phyloP scores from a whole-genome alignment of 305 asterid species.

The Solanum chacoense region DNA sequence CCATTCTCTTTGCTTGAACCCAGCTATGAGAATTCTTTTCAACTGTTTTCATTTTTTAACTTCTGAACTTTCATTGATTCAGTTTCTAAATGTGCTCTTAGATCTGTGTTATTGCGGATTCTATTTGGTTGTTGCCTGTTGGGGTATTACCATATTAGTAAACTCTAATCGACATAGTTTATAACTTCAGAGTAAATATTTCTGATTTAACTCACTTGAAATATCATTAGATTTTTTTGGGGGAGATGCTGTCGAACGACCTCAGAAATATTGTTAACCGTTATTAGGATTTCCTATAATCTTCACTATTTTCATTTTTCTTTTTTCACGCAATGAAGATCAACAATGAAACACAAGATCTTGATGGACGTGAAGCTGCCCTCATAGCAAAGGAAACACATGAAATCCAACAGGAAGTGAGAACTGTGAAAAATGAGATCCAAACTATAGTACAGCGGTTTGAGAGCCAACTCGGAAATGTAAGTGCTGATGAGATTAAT shows the following conservation, averaged over 20 bases:
- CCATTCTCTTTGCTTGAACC: background rate
- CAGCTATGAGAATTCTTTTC: background rate
- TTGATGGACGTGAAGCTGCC: slow-evolving; percentile 67
- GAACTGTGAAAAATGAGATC: slow-evolving; percentile 43
- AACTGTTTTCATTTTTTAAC: background rate
- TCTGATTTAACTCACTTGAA: background rate
- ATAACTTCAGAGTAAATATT: background rate
- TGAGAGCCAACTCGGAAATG: slow-evolving; percentile 45
- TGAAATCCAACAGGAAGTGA: slow-evolving; percentile 40
- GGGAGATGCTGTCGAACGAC: background rate
- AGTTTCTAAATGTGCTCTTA: background rate
- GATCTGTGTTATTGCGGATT: background rate
- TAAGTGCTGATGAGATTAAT: slow-evolving; percentile 31
- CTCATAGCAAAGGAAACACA: slow-evolving; percentile 65
- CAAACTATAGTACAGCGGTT: slow-evolving; percentile 49
- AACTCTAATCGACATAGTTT: background rate
- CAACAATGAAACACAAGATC: slow-evolving; percentile 56
- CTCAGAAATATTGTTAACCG: background rate
- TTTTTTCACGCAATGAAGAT: slow-evolving; percentile 35
- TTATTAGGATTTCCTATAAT: background rate
- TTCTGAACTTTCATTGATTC: background rate
- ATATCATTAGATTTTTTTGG: background rate
- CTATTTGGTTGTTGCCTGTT: background rate
- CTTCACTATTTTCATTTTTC: background rate
- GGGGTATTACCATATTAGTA: background rate